Evolutionary conservation across 2,329 filamentous ascomycete genomes (phyloP), one percentile per base, ranked within the genome.

Genomic region (Fusarium oxysporum): DNA sequence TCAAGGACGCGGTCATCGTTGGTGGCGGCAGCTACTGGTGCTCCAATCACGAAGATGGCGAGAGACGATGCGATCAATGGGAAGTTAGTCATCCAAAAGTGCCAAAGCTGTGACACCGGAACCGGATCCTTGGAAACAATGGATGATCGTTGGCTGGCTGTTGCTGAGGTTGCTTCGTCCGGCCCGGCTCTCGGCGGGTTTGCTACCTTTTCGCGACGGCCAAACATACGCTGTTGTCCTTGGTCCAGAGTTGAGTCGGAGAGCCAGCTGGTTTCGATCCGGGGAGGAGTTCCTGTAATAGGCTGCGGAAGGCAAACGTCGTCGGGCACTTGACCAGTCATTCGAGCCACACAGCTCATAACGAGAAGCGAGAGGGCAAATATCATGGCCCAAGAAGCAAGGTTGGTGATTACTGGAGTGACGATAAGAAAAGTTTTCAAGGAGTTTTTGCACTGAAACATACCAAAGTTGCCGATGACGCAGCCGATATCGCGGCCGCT

Each of bases 381-480:
- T 13, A 79, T 72, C 8, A 74, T 38, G 9, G 59, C 59, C 83
- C 83, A 85, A 3, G 80, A 83, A 11, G 78, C 72, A 10, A 80
- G 38, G 51, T 81, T 82, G 1, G 82, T 84, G 4, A 78, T 69
- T 3, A 81, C 83, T 84, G 9, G 23, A 6, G 25, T 19, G 5
- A 25, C 8, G 3, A 51, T 78, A 35, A 81, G 73, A 21, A 16
- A 6, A n/a, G 11, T 3, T 8, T 40, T 8, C 10, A 16, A n/a
- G 17, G 2, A 19, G 9, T 17, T 17, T 16, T 3, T 10, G 9
- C 1, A 9, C 17, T 12, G 10, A 19, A 14, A 78, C 83, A 40
- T 70, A 88, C 86, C 65, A 59, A 87, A 88, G 35, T 82, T 83
- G 6, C 79, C 81, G 23, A 86, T 81, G 12, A 87, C 81, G 23